Evolutionary conservation across 2,329 filamentous ascomycete genomes (phyloP), one percentile per base, ranked within the genome.

Genomic region (Penicillium sp.): DNA sequence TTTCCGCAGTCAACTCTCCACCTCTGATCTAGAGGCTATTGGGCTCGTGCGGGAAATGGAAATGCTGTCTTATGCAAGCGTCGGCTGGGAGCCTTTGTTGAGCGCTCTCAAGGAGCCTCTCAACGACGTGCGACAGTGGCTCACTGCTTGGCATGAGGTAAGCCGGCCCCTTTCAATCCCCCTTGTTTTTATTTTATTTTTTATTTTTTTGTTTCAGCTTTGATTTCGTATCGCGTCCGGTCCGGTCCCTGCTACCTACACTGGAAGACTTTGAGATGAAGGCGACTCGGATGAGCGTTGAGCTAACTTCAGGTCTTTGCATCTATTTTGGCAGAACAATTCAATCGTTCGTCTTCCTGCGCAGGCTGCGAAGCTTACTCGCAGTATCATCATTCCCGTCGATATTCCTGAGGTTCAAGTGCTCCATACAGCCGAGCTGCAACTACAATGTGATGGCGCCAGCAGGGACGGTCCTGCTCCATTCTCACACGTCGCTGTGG

Each of bases 371-470:
- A 61, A 68, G 24, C 72, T 78, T 18, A 75, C 67, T 52, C 78
- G 78, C 18, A 83, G 82, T 9, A 90, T 98, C 57, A 75, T 86
- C 28, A 94, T 98, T 45, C 88, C 90, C 0, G 90, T 98, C 11
- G 89, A 95, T 49, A 82, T 98, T 1, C 91, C 91, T 0, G 83
- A 85, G 1, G 77, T 95, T 2, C 82, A 88, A 41, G 81, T 95
- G 18, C 80, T 97, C 0, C 86, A 95, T 67, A 94, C 87, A 0
- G 85, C 86, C 13, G 67, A 60, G 58, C 60, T 67, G 62, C 47
- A 58, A 62, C 46, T 66, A 63, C 69, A 49, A 56, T 65, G 44
- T 57, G 29, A 50, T 25, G 47, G 43, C 26, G 47, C 46, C 40
- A 43, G 51, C 9, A 49, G 58, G 45, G 46, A 49, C 6, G 18